Percentiles rank a stretch among this genome's conserved stretches.
Evolutionary conservation across 345 rosid species (phyloP).

Genomic region (Dovyalis caffra): DNA sequence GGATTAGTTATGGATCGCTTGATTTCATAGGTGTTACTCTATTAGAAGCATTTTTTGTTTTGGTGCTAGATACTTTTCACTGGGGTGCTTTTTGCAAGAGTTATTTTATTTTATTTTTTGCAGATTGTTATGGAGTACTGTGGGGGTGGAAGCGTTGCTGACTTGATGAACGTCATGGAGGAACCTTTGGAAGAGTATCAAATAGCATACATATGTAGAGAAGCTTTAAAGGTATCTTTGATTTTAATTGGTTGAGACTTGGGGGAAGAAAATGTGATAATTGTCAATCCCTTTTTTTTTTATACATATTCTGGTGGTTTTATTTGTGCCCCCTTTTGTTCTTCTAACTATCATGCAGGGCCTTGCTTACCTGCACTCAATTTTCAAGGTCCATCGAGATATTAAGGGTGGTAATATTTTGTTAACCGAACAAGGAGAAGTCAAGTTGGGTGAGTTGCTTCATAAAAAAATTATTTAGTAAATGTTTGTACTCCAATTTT

Average conservation of each 20-base stretch:
- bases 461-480: neutral
- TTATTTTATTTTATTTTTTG: constrained; percentile 33
- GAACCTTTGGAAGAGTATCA: constrained; percentile 94
- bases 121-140: constrained; percentile 99
- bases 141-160: constrained; percentile 99
- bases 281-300: neutral
- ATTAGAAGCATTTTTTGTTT: constrained; percentile 4
- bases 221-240: constrained; percentile 77
- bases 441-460: constrained; percentile 86
- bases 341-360: constrained; percentile 48
- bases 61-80: neutral
- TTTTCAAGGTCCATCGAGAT: constrained; percentile 98
- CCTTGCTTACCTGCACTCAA: constrained; percentile 93
- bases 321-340: neutral
- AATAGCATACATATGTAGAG: constrained; percentile 92
- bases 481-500: neutral
- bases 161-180: constrained; percentile 85
- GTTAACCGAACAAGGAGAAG: constrained; percentile 98
- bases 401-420: constrained; percentile 97
- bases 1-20: neutral
- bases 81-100: constrained; percentile 21
- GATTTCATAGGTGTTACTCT: constrained; percentile 3
- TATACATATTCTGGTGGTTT: constrained; percentile 14
- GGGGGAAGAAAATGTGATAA: neutral
- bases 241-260: constrained; percentile 10